These are phyloP conservation scores for Hortaea sp. DNA, from an alignment of 2,329 filamentous ascomycete species.

Conservation along the genomic window DNA sequence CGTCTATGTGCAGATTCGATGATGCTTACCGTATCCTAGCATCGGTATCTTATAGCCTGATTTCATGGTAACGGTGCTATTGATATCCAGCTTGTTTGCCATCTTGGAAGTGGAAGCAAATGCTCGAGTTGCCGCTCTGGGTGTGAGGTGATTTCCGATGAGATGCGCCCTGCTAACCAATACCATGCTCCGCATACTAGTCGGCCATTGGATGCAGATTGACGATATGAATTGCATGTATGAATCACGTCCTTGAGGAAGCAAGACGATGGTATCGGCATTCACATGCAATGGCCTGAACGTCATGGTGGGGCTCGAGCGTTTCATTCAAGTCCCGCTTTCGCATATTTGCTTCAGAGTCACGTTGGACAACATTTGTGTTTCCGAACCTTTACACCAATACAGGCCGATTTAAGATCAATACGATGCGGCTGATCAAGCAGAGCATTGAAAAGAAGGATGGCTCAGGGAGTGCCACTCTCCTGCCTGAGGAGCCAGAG, in stretches of 20 bases:
- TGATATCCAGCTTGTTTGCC: slow-evolving; percentile 34
- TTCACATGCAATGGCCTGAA: neutral
- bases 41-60: slow-evolving; percentile 53
- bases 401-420: no score
- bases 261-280: neutral
- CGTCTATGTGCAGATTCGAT: neutral
- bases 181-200: neutral
- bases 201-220: neutral
- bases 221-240: neutral
- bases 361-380: neutral
- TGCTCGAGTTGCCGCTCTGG: slow-evolving; percentile 2
- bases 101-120: slow-evolving; percentile 23
- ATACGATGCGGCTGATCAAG: slow-evolving; percentile 55
- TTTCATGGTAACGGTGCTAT: slow-evolving; percentile 42
- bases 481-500: slow-evolving; percentile 63
- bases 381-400: neutral
- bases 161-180: neutral
- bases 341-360: no score
- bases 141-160: slow-evolving; percentile 3
- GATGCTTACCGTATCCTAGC: slow-evolving; percentile 47
- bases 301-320: neutral
- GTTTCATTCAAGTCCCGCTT: neutral
- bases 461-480: slow-evolving; percentile 54
- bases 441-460: slow-evolving; percentile 53
- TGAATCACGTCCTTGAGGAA: neutral